Percentiles rank a stretch among this genome's conserved stretches.
These are phyloP conservation scores for Colletotrichum sp. DNA, from an alignment of 2,329 filamentous ascomycete genomes.

Conservation along the genomic window DNA sequence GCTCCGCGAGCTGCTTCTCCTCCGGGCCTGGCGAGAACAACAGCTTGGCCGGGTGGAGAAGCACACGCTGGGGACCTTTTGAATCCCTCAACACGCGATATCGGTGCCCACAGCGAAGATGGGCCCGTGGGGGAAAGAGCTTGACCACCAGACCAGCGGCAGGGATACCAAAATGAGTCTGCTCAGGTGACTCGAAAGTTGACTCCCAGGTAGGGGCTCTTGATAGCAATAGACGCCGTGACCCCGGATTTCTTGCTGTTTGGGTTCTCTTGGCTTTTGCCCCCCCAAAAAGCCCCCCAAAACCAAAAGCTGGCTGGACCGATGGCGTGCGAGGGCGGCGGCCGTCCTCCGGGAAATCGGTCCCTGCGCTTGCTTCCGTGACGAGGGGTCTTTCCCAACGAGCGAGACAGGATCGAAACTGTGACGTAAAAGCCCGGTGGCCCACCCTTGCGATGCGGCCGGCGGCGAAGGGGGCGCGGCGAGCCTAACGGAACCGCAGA, in stretches of 20 bases:
- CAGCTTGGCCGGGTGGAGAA: neutral
- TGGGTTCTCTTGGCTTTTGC: neutral
- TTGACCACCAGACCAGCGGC: neutral
- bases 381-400: neutral
- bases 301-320: neutral
- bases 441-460: neutral
- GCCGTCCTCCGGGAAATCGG: neutral
- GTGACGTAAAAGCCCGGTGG: slow-evolving; percentile 19
- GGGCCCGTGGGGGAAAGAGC: slow-evolving; percentile 11
- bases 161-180: slow-evolving; percentile 9
- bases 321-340: slow-evolving; percentile 11
- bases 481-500: neutral
- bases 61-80: neutral
- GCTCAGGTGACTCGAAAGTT: slow-evolving; percentile 19
- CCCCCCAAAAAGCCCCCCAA: neutral
- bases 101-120: slow-evolving; percentile 15
- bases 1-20: slow-evolving; percentile 1
- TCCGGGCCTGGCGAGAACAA: neutral
- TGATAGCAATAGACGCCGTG: neutral
- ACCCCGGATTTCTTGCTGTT: slow-evolving; percentile 14
- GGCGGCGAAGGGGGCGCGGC: slow-evolving; percentile 1
- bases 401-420: neutral
- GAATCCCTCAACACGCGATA: neutral
- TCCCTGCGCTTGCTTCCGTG: neutral
- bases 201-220: neutral